A percentile compares a stretch with the other conserved stretches of the same genome.
These are phyloP conservation scores for Annulohypoxylon truncatum DNA, from an alignment of 2,329 filamentous ascomycete species.

Conservation along the genomic window DNA sequence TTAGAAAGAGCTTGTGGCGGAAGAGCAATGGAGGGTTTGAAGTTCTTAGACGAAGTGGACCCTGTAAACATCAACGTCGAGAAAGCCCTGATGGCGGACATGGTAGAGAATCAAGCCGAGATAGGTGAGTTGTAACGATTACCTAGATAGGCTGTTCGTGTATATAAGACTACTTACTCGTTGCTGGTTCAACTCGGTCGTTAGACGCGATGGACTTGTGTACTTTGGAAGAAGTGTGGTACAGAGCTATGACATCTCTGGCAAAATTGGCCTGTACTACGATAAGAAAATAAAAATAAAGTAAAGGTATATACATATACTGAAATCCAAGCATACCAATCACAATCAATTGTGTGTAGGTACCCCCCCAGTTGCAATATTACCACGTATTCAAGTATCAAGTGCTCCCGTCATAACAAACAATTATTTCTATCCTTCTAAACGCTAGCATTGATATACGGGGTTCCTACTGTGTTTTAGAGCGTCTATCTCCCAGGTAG, in stretches of 20 bases:
- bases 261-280: not conserved
- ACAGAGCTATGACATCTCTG: not conserved
- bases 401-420: too few relatives aligned
- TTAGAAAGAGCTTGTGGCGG: conserved; percentile 83
- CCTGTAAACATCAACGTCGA: conserved; percentile 52
- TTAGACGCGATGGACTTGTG: not conserved
- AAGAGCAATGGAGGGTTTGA: conserved; percentile 68
- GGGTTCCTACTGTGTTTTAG: conserved; percentile 1
- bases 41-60: conserved; percentile 58
- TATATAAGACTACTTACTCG: not conserved
- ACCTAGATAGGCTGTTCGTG: not conserved
- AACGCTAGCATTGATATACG: not conserved
- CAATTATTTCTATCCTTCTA: not conserved
- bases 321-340: not conserved
- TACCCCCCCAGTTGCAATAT: too few relatives aligned
- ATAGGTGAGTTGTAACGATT: conserved; percentile 45
- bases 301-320: not conserved
- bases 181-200: not conserved
- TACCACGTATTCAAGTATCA: too few relatives aligned
- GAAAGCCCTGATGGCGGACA: conserved; percentile 47
- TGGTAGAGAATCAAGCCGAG: conserved; percentile 37
- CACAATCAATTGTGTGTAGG: too few relatives aligned
- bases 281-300: conserved; percentile 1
- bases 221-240: not conserved
- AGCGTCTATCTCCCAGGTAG: not conserved